Conservation (phyloP, 441 rosid species). For the Gossypium gossypioides region DNA sequence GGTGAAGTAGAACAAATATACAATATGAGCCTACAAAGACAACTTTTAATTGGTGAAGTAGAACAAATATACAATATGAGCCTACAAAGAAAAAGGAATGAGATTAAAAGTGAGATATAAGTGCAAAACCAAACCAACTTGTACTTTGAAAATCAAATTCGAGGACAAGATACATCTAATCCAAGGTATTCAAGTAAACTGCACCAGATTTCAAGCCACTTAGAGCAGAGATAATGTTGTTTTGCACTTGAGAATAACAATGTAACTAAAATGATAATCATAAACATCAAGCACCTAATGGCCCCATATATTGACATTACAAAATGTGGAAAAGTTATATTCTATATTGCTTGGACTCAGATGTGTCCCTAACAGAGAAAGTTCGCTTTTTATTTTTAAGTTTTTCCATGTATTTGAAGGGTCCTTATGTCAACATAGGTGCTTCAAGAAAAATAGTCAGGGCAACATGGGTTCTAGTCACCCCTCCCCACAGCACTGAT, state of each 20-base stretch:
- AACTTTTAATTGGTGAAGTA: neutral
- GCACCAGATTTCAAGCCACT: neutral
- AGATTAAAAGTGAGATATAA: neutral
- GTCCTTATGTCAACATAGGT: too few species aligned
- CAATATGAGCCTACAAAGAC: too few species aligned
- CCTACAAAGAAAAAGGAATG: neutral
- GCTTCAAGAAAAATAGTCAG: too few species aligned
- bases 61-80: neutral
- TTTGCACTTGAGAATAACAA: neutral
- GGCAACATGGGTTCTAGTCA: neutral
- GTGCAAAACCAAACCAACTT: too few species aligned
- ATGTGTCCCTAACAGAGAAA: too few species aligned
- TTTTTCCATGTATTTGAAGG: too few species aligned
- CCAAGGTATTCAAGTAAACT: neutral
- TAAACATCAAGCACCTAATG: neutral
- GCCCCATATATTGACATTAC: neutral
- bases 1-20: too few species aligned
- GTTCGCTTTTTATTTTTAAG: too few species aligned
- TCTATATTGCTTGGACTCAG: too few species aligned
- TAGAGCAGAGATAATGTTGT: neutral
- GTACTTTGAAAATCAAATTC: too few species aligned
- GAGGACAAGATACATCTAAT: too few species aligned
- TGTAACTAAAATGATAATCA: neutral
- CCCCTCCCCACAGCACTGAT: neutral
- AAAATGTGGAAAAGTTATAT: neutral